Evolutionary conservation across 352 stramenopile genomes (phyloP), one percentile per base, ranked within the genome.

Genomic region (Globisporangium carolinianum): DNA sequence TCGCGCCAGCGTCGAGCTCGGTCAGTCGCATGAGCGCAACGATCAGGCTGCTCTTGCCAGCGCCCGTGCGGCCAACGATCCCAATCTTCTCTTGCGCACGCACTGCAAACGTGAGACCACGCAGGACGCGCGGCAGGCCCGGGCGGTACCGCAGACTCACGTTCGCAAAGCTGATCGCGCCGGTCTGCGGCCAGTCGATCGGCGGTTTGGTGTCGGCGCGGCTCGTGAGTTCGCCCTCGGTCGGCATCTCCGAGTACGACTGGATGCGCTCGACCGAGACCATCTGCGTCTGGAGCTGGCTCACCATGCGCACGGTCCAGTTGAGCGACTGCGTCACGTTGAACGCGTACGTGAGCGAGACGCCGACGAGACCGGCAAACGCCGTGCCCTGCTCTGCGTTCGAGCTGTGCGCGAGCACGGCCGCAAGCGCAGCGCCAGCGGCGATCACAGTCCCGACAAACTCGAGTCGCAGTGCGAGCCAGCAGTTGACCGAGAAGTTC

Each of bases 61-160:
- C 76, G n/a, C 87, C 87, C 15, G 84, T 94, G 35, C 82, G 65
- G 10, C 61, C 90, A 42, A 74, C 79, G 32, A 80, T 74, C 5
- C 72, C 72, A 6, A 89, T 76, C 66, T 97, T 97, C 37, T 86
- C 73, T 43, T 72, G 70, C 2, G 73, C 61, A 6, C 71, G 66
- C 39, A 97, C 87, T 4, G 65, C 58, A 12, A 97, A 65, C 47
- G 77, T 69, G 2, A 97, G 59, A 24, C 72, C 61, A 35, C 65
- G 61, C 8, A 84, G 55, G 45, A 87, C 75, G 49, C 58, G 74
- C 14, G 75, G 69, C 4, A 69, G 72, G 12, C 63, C 65, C 24
- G 76, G 65, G 10, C 89, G 75, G 75, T 97, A 98, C 11, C 89
- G 62, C 51, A 97, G 55, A n/a, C 56, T 76, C 7, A 97, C 87